phyloP scores from a whole-genome alignment of 805 yeast species.

The Cyberlindnera xishuangbannaensis region DNA sequence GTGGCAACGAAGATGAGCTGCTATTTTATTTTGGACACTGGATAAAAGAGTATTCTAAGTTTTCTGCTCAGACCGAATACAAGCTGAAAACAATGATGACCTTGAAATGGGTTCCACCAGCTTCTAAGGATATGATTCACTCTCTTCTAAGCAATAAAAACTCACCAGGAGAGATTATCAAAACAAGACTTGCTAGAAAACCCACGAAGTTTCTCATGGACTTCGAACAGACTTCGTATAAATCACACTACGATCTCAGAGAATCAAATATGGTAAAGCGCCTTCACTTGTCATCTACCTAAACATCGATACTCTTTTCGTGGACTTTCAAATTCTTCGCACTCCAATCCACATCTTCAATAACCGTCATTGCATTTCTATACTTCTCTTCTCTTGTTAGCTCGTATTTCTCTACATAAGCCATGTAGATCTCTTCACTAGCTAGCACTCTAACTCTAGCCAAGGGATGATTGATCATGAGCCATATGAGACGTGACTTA shows the following conservation, averaged over 20 bases:
- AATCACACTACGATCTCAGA: constrained; percentile 8
- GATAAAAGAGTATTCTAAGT: background rate
- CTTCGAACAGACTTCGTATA: background rate
- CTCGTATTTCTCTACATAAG: constrained; percentile 28
- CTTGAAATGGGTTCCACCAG: constrained; percentile 2
- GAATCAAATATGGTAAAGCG: constrained; percentile 7
- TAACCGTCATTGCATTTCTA: constrained; percentile 8
- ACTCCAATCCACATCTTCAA: constrained; percentile 18
- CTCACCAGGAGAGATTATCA: background rate
- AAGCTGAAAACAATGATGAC: background rate
- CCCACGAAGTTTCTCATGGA: background rate
- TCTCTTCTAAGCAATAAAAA: background rate
- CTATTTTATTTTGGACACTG: constrained; percentile 1
- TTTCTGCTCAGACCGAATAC: constrained; percentile 1
- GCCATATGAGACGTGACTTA: constrained; percentile 21
- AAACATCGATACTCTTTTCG: constrained; percentile 2
- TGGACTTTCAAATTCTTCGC: constrained; percentile 4
- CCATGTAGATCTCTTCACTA: constrained; percentile 38
- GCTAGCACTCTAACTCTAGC: constrained; percentile 32
- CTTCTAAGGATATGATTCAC: constrained; percentile 1
- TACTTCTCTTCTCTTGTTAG: constrained; percentile 29
- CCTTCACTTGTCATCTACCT: constrained; percentile 1
- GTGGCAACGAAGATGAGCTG: background rate
- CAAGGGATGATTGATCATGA: constrained; percentile 29
- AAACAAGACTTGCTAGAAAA: background rate